Conservation (phyloP, 2,329 filamentous ascomycete genomes). For the Alternaria triticina region DNA sequence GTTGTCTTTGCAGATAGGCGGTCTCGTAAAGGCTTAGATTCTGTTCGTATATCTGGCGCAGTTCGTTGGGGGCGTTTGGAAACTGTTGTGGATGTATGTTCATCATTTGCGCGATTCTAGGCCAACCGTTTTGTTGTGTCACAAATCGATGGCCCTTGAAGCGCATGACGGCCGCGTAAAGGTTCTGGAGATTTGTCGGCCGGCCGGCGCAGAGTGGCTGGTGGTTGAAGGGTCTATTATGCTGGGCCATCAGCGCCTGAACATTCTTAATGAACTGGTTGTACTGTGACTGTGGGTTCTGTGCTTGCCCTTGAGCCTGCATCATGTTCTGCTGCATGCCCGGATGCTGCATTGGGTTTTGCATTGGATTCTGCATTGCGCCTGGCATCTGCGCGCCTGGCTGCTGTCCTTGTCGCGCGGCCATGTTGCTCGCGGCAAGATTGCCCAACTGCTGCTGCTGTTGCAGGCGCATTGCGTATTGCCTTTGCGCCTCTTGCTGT, state of each 20-base stretch:
- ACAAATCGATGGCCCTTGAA: constrained; percentile 79
- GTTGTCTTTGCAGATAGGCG: constrained; percentile 64
- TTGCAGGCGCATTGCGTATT: constrained; percentile 86
- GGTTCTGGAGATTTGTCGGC: constrained; percentile 73
- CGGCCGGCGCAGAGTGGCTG: constrained; percentile 77
- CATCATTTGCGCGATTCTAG: constrained; percentile 66
- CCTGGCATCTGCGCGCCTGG: constrained; percentile 47
- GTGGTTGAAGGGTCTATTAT: constrained; percentile 74
- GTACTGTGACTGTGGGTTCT: constrained; percentile 23
- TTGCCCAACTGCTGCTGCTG: constrained; percentile 66
- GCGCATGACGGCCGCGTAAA: constrained; percentile 81
- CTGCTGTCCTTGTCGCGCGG: constrained; percentile 47
- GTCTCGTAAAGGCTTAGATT: constrained; percentile 81
- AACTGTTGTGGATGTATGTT: constrained; percentile 52
- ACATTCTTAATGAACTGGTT: constrained; percentile 70
- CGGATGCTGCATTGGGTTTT: constrained; percentile 22
- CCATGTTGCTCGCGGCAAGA: constrained; percentile 47
- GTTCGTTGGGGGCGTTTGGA: constrained; percentile 70
- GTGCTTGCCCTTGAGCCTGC: constrained; percentile 27
- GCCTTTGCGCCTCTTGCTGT: constrained; percentile 72
- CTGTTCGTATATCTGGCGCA: constrained; percentile 75
- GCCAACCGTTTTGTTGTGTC: constrained; percentile 74
- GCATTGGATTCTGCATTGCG: constrained; percentile 29
- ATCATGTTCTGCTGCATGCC: constrained; percentile 44
- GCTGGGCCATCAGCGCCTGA: constrained; percentile 75